These are phyloP conservation scores for Penicillium sp. DNA, from an alignment of 2,329 filamentous ascomycete genomes.

Conservation along the genomic window DNA sequence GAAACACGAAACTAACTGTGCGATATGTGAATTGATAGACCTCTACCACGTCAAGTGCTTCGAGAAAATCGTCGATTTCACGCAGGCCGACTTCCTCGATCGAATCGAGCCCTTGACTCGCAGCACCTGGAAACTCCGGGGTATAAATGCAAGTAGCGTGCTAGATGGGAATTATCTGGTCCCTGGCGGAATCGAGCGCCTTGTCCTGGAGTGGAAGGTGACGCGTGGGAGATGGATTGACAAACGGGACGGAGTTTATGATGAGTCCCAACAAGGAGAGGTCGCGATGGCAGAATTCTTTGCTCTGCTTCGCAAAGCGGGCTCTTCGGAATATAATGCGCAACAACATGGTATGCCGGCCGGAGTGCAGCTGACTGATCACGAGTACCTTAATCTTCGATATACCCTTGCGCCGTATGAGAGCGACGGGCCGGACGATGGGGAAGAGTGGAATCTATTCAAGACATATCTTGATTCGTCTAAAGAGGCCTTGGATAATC, in stretches of 20 bases:
- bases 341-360: background rate
- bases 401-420: conserved; percentile 5
- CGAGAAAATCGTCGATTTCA: conserved; percentile 12
- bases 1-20: background rate
- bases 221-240: conserved; percentile 8
- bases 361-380: background rate
- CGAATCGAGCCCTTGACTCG: conserved; percentile 9
- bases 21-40: background rate
- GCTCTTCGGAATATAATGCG: conserved; percentile 5
- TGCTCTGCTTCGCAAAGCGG: conserved; percentile 5
- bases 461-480: conserved; percentile 1
- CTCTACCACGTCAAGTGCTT: conserved; percentile 14
- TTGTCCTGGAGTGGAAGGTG: conserved; percentile 9
- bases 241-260: conserved; percentile 8
- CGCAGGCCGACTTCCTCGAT: conserved; percentile 9
- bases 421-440: conserved; percentile 6
- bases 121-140: conserved; percentile 1
- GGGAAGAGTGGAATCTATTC: conserved; percentile 16
- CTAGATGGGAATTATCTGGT: conserved; percentile 9
- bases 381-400: conserved; percentile 3
- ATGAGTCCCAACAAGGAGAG: background rate
- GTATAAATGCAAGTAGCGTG: conserved; percentile 1
- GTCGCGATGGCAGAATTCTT: background rate
- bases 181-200: conserved; percentile 4
- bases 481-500: background rate